phyloP scores from a whole-genome alignment of 2,329 filamentous ascomycete species.

The Zalaria sp. region DNA sequence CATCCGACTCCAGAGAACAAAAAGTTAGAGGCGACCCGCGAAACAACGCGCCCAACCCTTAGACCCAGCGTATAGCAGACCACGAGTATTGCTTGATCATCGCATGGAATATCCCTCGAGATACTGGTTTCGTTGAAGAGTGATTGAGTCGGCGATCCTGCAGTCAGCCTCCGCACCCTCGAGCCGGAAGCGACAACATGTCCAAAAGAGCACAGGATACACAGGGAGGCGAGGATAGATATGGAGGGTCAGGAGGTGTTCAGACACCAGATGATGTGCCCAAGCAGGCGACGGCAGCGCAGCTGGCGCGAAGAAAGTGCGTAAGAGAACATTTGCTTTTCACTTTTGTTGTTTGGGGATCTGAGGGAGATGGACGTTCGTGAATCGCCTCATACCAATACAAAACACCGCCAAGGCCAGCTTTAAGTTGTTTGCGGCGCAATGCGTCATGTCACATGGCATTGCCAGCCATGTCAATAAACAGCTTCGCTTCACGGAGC shows the following conservation, averaged over 20 bases:
- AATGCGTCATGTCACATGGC: too few relatives aligned
- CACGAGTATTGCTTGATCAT: too few relatives aligned
- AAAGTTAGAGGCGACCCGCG: too few relatives aligned
- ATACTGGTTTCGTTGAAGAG: too few relatives aligned
- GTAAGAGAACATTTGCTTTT: background rate
- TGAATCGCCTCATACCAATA: background rate
- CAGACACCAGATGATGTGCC: constrained; percentile 6
- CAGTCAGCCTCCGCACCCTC: background rate
- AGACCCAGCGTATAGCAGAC: too few relatives aligned
- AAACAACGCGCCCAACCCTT: too few relatives aligned
- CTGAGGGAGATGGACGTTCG: background rate
- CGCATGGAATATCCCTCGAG: too few relatives aligned
- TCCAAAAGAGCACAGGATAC: constrained; percentile 8
- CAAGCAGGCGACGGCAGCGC: constrained; percentile 8
- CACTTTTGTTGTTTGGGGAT: background rate
- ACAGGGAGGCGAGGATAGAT: constrained; percentile 6
- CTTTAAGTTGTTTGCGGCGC: too few relatives aligned
- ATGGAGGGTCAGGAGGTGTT: constrained; percentile 3
- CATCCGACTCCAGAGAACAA: too few relatives aligned
- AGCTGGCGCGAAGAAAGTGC: constrained; percentile 8
- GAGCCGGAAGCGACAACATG: constrained; percentile 3
- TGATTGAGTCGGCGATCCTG: too few relatives aligned
- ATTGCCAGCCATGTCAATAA: background rate
- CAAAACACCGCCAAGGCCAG: background rate
- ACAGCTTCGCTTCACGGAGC: background rate